Evolutionary conservation across 768 basidiomycete species (phyloP).

Genomic region (Trametes meyenii): DNA sequence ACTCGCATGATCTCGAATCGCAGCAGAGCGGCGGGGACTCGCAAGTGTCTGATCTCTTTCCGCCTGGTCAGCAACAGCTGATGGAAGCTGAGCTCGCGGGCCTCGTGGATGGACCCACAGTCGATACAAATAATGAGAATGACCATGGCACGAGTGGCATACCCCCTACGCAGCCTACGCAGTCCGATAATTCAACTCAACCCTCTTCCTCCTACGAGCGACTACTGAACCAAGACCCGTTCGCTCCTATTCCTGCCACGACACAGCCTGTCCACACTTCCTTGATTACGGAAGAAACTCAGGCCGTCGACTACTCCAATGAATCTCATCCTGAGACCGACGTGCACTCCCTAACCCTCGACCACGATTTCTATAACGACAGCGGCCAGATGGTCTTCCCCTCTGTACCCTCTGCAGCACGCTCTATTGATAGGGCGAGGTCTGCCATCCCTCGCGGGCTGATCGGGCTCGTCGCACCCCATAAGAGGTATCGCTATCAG

Average conservation of each 20-base stretch:
- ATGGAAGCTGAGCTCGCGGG: conserved; percentile 2
- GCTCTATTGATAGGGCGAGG: conserved; percentile 1
- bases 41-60: conserved; percentile 15
- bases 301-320: conserved; percentile 5
- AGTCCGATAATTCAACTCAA: conserved; percentile 18
- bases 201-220: conserved; percentile 24
- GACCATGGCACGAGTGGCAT: not conserved
- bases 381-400: conserved; percentile 15
- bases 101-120: not conserved
- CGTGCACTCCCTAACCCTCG: not conserved
- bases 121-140: not conserved
- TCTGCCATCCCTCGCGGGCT: conserved; percentile 3
- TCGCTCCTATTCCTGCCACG: conserved; percentile 6
- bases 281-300: not conserved
- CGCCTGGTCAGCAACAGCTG: conserved; percentile 12
- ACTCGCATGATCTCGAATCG: not conserved
- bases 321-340: not conserved
- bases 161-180: not conserved
- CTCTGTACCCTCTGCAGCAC: conserved; percentile 1
- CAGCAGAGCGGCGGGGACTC: conserved; percentile 5
- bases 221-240: conserved; percentile 16
- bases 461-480: conserved; percentile 12
- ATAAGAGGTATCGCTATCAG: conserved; percentile 20
- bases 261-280: conserved; percentile 20
- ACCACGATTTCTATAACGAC: conserved; percentile 11